Conservation (phyloP, 352 stramenopile genomes). For the Phytophthora tentaculata region DNA sequence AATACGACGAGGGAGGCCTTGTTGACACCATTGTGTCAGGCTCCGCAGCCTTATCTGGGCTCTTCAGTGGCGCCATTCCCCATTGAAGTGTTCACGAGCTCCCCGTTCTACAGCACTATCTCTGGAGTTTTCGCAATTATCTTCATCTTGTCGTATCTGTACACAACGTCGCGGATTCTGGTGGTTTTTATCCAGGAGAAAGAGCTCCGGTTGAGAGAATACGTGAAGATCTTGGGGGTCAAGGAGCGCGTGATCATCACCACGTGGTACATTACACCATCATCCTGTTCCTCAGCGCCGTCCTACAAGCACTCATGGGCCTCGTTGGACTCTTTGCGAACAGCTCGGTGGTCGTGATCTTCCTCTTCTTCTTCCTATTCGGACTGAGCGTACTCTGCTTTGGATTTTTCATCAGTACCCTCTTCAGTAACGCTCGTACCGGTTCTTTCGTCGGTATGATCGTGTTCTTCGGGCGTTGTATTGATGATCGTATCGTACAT, state of each 20-base stretch:
- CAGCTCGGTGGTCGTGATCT: slow-evolving; percentile 59
- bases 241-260: slow-evolving; percentile 69
- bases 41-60: slow-evolving; percentile 51
- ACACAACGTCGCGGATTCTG: slow-evolving; percentile 84
- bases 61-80: slow-evolving; percentile 47
- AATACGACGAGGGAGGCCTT: slow-evolving; percentile 23
- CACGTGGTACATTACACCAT: slow-evolving; percentile 87
- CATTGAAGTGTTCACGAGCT: slow-evolving; percentile 42
- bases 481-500: slow-evolving; percentile 65
- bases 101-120: slow-evolving; percentile 62
- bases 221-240: slow-evolving; percentile 92
- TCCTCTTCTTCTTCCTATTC: slow-evolving; percentile 82
- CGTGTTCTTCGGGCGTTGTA: slow-evolving; percentile 75
- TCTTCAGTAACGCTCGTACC: slow-evolving; percentile 75
- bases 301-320: slow-evolving; percentile 59
- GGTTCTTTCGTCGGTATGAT: slow-evolving; percentile 77
- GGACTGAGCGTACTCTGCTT: slow-evolving; percentile 46
- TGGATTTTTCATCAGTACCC: slow-evolving; percentile 63
- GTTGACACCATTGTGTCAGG: slow-evolving; percentile 45
- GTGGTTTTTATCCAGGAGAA: slow-evolving; percentile 91
- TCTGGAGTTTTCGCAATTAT: slow-evolving; percentile 63
- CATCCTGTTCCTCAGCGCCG: slow-evolving; percentile 72
- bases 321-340: slow-evolving; percentile 48
- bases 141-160: slow-evolving; percentile 91
- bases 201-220: slow-evolving; percentile 87